phyloP scores from a whole-genome alignment of 2,329 filamentous ascomycete genomes.

The Epichloe sp. region DNA sequence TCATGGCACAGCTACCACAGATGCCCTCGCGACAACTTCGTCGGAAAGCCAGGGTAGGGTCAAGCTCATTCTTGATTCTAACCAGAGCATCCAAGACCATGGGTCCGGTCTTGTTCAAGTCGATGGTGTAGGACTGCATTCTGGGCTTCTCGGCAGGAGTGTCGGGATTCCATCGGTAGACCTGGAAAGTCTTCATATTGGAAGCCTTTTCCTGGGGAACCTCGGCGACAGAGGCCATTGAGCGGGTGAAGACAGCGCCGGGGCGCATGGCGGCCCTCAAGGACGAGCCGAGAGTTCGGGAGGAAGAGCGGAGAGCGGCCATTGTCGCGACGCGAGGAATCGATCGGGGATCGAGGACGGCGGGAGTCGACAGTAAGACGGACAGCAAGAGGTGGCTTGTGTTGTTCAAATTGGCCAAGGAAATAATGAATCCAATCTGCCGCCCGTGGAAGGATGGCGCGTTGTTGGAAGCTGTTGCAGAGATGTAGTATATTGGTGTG shows the following conservation, averaged over 20 bases:
- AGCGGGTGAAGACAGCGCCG: conserved; percentile 31
- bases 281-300: conserved; percentile 37
- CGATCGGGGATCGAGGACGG: neutral
- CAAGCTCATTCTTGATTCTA: conserved; percentile 97
- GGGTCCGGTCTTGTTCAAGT: conserved; percentile 96
- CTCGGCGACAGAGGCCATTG: conserved; percentile 44
- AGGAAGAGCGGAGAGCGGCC: conserved; percentile 48
- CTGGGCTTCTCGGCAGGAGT: conserved; percentile 80
- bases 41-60: conserved; percentile 92
- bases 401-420: neutral
- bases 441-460: conserved; percentile 1
- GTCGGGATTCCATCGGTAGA: conserved; percentile 98
- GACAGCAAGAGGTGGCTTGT: neutral
- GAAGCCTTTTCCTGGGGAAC: conserved; percentile 50
- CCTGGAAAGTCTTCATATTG: conserved; percentile 84
- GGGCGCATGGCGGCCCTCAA: conserved; percentile 26
- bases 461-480: neutral
- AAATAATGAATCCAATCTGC: neutral
- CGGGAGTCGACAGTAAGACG: neutral
- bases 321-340: conserved; percentile 25
- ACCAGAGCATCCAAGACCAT: conserved; percentile 97
- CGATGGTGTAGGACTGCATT: conserved; percentile 91
- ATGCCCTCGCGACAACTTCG: conserved; percentile 96
- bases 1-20: conserved; percentile 98
- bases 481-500: neutral